These are phyloP conservation scores for Yamadazyma triangularis DNA, from an alignment of 1,139 yeast genomes.

Conservation along the genomic window DNA sequence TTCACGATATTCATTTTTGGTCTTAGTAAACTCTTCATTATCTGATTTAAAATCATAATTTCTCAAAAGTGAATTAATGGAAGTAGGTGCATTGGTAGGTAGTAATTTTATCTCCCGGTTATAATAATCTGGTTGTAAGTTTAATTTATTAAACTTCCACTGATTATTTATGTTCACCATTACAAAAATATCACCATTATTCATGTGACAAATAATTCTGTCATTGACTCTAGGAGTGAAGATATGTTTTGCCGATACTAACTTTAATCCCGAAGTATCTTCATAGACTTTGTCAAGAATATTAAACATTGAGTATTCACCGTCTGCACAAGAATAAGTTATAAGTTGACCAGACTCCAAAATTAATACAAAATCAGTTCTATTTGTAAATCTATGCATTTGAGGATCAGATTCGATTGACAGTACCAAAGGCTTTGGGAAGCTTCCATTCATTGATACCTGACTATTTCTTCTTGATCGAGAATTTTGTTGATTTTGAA, in stretches of 20 bases:
- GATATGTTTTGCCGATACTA: constrained; percentile 51
- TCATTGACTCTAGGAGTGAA: constrained; percentile 74
- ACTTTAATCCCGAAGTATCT: constrained; percentile 11
- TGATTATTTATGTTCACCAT: constrained; percentile 62
- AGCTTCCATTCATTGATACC: constrained; percentile 33
- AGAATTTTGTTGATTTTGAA: constrained; percentile 12
- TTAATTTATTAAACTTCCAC: constrained; percentile 57
- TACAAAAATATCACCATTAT: constrained; percentile 50
- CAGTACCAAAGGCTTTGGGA: constrained; percentile 18
- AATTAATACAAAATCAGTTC: constrained; percentile 31
- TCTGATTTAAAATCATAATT: constrained; percentile 4
- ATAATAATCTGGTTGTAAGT: constrained; percentile 44
- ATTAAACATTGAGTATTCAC: constrained; percentile 26
- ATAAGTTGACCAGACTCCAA: constrained; percentile 44
- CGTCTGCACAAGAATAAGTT: constrained; percentile 46
- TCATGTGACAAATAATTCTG: constrained; percentile 56
- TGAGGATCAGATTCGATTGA: constrained; percentile 10
- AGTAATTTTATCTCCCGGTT: constrained; percentile 21
- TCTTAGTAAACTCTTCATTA: neutral
- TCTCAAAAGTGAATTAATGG: constrained; percentile 7
- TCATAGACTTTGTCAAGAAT: constrained; percentile 22
- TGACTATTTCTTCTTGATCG: constrained; percentile 24
- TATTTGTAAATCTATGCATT: constrained; percentile 7
- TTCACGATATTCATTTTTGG: neutral
- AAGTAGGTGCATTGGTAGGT: constrained; percentile 6